A percentile compares a stretch with the other conserved stretches of the same genome.
Conservation (phyloP, 1,284 basidiomycete genomes). For the Fomitopsis schrenkii region DNA sequence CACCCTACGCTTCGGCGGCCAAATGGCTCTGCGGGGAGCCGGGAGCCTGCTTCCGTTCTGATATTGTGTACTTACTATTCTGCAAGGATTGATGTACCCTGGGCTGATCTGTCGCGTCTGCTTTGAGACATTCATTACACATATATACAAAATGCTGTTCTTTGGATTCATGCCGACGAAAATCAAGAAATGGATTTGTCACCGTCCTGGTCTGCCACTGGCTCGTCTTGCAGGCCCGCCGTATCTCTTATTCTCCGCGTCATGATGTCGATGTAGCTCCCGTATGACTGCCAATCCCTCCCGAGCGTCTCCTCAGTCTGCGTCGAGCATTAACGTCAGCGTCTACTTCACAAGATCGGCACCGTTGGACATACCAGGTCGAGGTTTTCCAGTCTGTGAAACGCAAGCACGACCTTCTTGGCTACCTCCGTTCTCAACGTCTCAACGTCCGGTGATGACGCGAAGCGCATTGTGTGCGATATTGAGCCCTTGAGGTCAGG, state of each 20-base stretch:
- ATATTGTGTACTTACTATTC: not conserved
- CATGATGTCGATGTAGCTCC: constrained; percentile 69
- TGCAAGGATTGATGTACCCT: not conserved
- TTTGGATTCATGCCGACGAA: not conserved
- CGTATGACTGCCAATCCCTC: constrained; percentile 51
- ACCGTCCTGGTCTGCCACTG: constrained; percentile 17
- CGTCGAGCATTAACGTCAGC: not conserved
- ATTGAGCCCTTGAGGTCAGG: constrained; percentile 37
- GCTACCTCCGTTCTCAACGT: constrained; percentile 53
- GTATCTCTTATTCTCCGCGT: constrained; percentile 57
- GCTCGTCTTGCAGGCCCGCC: constrained; percentile 39
- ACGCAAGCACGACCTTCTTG: constrained; percentile 43
- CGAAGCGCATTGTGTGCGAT: constrained; percentile 48
- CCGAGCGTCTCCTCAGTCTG: constrained; percentile 23
- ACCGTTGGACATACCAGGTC: constrained; percentile 40
- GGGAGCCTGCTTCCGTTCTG: constrained; percentile 75
- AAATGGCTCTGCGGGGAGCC: constrained; percentile 79
- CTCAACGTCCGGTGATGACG: constrained; percentile 48
- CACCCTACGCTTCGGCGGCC: constrained; percentile 80
- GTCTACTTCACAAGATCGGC: too few species aligned
- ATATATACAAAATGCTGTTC: constrained; percentile 7
- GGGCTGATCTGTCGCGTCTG: not conserved
- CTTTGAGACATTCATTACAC: not conserved
- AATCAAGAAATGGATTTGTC: constrained; percentile 5
- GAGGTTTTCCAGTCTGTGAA: constrained; percentile 46